A percentile compares a stretch with the other conserved stretches of the same genome.
These are phyloP conservation scores for Alternaria panax DNA, from an alignment of 2,329 filamentous ascomycete genomes.

Conservation along the genomic window DNA sequence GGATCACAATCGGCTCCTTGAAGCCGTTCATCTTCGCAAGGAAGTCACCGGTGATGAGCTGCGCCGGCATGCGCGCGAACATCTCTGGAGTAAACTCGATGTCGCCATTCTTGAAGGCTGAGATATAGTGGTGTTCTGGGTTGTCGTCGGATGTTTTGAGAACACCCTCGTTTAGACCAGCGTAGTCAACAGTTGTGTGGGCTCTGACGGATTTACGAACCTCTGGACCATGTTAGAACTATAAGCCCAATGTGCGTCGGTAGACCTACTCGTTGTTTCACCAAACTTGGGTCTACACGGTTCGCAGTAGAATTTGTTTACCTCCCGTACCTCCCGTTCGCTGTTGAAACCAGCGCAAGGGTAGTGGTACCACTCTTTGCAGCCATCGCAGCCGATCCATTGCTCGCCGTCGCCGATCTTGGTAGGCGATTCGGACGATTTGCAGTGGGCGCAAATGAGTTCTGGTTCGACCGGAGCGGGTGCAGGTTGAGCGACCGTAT, in stretches of 20 bases:
- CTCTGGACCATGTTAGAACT: conserved; percentile 47
- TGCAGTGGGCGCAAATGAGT: conserved; percentile 64
- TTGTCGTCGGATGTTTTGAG: conserved; percentile 70
- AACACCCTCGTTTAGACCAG: conserved; percentile 70
- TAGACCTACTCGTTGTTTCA: conserved; percentile 64
- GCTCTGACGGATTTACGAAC: conserved; percentile 71
- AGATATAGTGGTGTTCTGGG: conserved; percentile 72
- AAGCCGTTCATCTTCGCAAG: conserved; percentile 70
- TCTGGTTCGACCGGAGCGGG: conserved; percentile 40
- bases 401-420: conserved; percentile 62
- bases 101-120: conserved; percentile 70
- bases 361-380: conserved; percentile 73
- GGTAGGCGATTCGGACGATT: conserved; percentile 62
- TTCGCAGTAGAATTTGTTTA: conserved; percentile 72
- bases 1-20: conserved; percentile 71
- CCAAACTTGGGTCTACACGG: conserved; percentile 67
- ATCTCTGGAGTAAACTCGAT: conserved; percentile 67
- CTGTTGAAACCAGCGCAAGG: conserved; percentile 71
- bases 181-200: conserved; percentile 72
- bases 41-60: conserved; percentile 68
- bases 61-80: conserved; percentile 69
- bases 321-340: conserved; percentile 68
- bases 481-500: conserved; percentile 11
- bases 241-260: conserved; percentile 31
- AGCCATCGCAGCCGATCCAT: conserved; percentile 74